Conservation (phyloP, 371 early-diverging fungal genomes). For the Rhizopus delemar region DNA sequence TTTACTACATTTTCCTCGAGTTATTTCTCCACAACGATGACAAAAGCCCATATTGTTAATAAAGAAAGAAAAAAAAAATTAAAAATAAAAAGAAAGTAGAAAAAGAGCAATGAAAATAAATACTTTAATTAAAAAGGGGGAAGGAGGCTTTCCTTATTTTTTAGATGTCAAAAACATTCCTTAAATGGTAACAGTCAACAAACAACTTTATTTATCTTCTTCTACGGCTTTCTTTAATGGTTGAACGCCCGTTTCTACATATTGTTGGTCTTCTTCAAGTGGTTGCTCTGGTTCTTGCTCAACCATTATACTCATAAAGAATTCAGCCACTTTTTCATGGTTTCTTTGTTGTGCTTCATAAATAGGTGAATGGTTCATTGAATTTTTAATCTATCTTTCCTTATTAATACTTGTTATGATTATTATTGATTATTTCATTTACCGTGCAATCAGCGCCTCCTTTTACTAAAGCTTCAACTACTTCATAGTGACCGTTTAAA, state of each 20-base stretch:
- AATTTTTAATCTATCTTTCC: slow-evolving; percentile 59
- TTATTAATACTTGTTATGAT: slow-evolving; percentile 1
- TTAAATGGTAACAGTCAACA: slow-evolving; percentile 4
- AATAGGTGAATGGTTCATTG: slow-evolving; percentile 59
- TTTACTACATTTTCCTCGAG: slow-evolving; percentile 54
- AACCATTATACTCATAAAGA: slow-evolving; percentile 59
- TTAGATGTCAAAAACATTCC: slow-evolving; percentile 3
- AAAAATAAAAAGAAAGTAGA: slow-evolving; percentile 16
- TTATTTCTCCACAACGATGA: slow-evolving; percentile 62
- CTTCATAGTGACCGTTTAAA: slow-evolving; percentile 75
- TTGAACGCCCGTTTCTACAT: slow-evolving; percentile 44
- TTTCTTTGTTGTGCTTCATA: slow-evolving; percentile 67
- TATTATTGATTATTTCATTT: slow-evolving; percentile 17
- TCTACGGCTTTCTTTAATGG: slow-evolving; percentile 1
- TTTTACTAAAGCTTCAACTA: slow-evolving; percentile 62
- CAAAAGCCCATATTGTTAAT: slow-evolving; percentile 56
- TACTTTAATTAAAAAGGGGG: neutral
- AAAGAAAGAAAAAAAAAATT: slow-evolving; percentile 14
- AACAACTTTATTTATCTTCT: slow-evolving; percentile 1
- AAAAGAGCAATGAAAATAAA: slow-evolving; percentile 2
- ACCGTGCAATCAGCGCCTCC: slow-evolving; percentile 68
- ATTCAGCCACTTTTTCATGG: slow-evolving; percentile 68
- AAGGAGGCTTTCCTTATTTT: neutral
- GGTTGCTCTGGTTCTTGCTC: slow-evolving; percentile 56
- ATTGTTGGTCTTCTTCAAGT: slow-evolving; percentile 51